phyloP scores from a whole-genome alignment of 495 filamentous ascomycete species.

The Lophiostoma macrostomum region DNA sequence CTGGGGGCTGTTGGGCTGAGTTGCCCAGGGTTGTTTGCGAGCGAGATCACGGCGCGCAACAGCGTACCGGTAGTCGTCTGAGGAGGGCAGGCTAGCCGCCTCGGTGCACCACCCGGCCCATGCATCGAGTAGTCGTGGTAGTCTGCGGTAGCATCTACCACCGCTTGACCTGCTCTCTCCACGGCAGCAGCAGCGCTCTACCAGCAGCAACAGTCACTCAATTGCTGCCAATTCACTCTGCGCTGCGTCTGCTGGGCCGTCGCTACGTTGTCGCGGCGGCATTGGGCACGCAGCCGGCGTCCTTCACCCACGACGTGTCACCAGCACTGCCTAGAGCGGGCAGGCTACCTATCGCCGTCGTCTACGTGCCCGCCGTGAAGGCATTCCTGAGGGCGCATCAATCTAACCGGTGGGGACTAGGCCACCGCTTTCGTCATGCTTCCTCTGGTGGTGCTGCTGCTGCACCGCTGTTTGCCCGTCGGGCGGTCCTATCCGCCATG shows the following conservation, averaged over 20 bases:
- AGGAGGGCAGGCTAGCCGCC: neutral
- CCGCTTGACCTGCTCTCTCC: too few relatives aligned
- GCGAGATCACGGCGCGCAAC: too few relatives aligned
- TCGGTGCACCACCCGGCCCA: neutral
- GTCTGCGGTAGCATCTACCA: too few relatives aligned
- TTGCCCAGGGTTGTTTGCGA: neutral
- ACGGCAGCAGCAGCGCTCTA: too few relatives aligned
- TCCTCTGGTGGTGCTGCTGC: neutral
- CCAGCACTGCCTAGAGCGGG: slow-evolving; percentile 16
- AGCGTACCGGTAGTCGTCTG: neutral
- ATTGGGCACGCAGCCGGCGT: slow-evolving; percentile 13
- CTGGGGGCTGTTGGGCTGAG: slow-evolving; percentile 21
- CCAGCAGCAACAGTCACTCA: too few relatives aligned
- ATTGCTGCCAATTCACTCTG: slow-evolving; percentile 10
- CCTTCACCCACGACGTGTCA: slow-evolving; percentile 21
- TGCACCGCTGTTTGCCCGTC: neutral
- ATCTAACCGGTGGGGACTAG: neutral
- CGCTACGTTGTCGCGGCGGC: slow-evolving; percentile 15
- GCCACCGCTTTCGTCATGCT: slow-evolving; percentile 9
- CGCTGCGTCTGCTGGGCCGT: slow-evolving; percentile 1
- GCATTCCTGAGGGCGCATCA: neutral
- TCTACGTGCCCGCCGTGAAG: neutral
- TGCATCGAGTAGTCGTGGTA: too few relatives aligned
- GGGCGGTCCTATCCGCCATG: neutral
- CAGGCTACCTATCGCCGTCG: neutral